Base-by-base conservation (phyloP, 192 early-diverging fungal species). In the Linnemannia exigua region DNA sequence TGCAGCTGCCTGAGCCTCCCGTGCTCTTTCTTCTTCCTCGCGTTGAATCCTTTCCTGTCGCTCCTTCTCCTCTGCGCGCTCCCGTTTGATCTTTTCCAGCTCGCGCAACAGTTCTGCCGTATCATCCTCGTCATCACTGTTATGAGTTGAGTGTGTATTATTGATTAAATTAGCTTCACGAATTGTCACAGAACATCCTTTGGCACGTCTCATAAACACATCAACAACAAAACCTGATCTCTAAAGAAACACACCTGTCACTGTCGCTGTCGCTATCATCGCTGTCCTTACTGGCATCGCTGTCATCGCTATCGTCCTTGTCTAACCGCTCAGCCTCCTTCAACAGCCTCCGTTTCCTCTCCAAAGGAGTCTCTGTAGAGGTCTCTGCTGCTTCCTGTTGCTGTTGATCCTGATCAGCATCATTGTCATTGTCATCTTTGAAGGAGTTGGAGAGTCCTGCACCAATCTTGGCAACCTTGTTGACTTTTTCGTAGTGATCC, bases 1-100 rank as follows among this genome's bases (percentile, higher is more conserved):
- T 0, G 91, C 90, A 79, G 90, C 73, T 17, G 91, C 91, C 67
- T 91, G 92, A 48, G 95, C 92, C 75, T 94, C 90, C 16, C 88
- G 79, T 67, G 91, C 70, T 28, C 74, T 79, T 66, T 93, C 93
- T 51, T 95, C 92, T 79, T 88, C 88, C 69, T 95, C 94, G 17
- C 79, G 79, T 54, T 87, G 82, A 47, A 91, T 79, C 51, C 80
- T 85, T 61, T 92, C 93, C 76, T 91, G 84, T 9, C 96, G 92
- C 52, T 96, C 95, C 87, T 96, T 95, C 80, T 99, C 98, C 77
- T 98, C 96, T 1, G 95, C 95, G 5, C 97, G 91, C 82, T 99
- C 97, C 44, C 93, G 92, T 82, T 97, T 97, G 69, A 99, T 99
- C 88, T 98, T 98, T 87, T 97, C 93, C 35, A 96, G 85, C 80